These are phyloP conservation scores for Pythium utonaiense DNA, from an alignment of 352 stramenopile genomes.

Conservation along the genomic window DNA sequence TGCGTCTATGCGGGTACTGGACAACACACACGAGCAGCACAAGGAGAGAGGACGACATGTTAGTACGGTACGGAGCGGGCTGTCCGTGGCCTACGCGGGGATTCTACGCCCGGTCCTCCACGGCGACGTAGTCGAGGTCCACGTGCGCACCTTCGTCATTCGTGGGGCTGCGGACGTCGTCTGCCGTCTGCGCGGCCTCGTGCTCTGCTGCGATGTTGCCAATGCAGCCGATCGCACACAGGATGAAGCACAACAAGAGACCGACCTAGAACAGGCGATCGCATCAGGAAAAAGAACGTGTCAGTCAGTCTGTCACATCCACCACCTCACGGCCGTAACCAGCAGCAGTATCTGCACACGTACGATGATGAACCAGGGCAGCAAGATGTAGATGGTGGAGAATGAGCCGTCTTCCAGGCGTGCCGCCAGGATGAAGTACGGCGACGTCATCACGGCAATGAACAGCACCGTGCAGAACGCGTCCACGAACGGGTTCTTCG, in stretches of 20 bases:
- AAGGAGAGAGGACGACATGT: background rate
- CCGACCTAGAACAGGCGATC: too few species aligned
- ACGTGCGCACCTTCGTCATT: conserved; percentile 68
- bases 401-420: conserved; percentile 67
- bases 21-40: background rate
- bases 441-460: conserved; percentile 49
- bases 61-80: background rate
- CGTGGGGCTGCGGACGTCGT: conserved; percentile 41
- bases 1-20: conserved; percentile 6
- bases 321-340: background rate
- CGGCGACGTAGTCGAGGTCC: conserved; percentile 51
- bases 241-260: conserved; percentile 74
- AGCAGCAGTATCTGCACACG: conserved; percentile 20
- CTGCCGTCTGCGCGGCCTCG: conserved; percentile 29
- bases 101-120: conserved; percentile 33
- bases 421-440: conserved; percentile 77
- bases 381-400: conserved; percentile 75
- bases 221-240: conserved; percentile 74
- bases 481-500: conserved; percentile 57
- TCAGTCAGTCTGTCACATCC: background rate
- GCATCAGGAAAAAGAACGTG: too few species aligned
- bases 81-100: too few species aligned
- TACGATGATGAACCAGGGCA: conserved; percentile 83
- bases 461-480: conserved; percentile 43
- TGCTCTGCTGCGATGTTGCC: conserved; percentile 43